Evolutionary conservation across 2,329 filamentous ascomycete genomes (phyloP), one percentile per base, ranked within the genome.

Genomic region (Atkinsonella hypoxylon): DNA sequence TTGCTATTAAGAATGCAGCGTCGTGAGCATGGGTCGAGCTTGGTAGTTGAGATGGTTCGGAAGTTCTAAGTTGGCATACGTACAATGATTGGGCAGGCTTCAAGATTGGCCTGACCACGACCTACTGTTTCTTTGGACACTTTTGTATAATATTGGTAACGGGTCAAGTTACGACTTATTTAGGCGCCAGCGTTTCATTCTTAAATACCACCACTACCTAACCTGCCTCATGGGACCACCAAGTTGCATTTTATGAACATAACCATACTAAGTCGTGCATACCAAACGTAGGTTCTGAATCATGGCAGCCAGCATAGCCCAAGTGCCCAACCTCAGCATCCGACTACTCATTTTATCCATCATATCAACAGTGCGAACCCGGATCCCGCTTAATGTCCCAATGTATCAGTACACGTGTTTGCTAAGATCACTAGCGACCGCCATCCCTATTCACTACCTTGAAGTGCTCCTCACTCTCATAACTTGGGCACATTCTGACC

Each of bases 1-100:
- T 80, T 53, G 70, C 75, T 2, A 62, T 75, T 49, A 79, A 77
- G 68, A 75, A 73, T 50, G 62, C 54, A 42, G 53, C 46, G 15
- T 36, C 44, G 40, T 54, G 8, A 45, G 48, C 42, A 13, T 2
- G n/a, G 41, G 42, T 15, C 3, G n/a, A 0, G 20, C 11, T 4
- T 12, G 13, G 22, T 7, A 12, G 42, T 12, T 15, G 42, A 31
- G 13, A 44, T 8, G 30, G 4, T 10, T 12, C 5, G 11, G 26
- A 31, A 42, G 18, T 8, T 12, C 32, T 1, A 39, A 20, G 38
- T 42, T 34, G 26, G n/a, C 12, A 45, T 10, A 45, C 32, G 26
- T 17, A 30, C 13, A 3, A 15, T 18, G 10, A 7, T 18, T 8
- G 17, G 30, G 30, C 17, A 40, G 3, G 11, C 22, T 34, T n/a